Evolutionary conservation across 306 rosid species (phyloP), one percentile per base, ranked within the genome.

Genomic region (Acmispon strigosus): DNA sequence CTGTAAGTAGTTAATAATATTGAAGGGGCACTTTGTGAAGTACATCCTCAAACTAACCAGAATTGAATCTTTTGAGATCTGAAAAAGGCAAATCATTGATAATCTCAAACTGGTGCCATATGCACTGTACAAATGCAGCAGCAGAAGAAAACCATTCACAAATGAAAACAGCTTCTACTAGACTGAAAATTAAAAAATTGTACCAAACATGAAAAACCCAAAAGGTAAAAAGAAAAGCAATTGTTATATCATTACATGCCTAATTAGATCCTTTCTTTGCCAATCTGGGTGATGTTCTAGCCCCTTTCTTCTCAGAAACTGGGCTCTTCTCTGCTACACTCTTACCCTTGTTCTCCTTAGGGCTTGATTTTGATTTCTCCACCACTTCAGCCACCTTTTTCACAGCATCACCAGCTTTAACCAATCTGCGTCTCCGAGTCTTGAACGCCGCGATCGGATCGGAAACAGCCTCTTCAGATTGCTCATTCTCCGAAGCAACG

Each of bases 281-380:
- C 78, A 92, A 79, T 75, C 96, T 86, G 0, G 96, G 91, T 0
- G 90, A 90, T 18, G 70, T 68, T 49, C 96, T 85, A 42, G 34
- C 68, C 72, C 82, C 51, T 58, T 47, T 80, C 0, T 51, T 80
- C 0, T 2, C 84, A 12, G 83, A 59, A 61, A 18, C 43, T 41
- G 80, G 57, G 9, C 17, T 83, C 3, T 27, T 61, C 12, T 44
- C 80, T 0, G 34, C 65, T 5, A 47, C 53, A 42, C 18, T 54
- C 52, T 62, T 82, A 19, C 18, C 47, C 52, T 62, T 82, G 22
- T 82, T 77, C 10, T 39, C 83, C 32, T 73, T 83, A 0, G 70
- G 17, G 57, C 42, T 54, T 19, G 66, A 44, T 8, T 47, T 53
- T 18, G 66, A 44, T 8, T 48, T 81, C 20, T 52, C 68, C 8